Evolutionary conservation across 2,329 filamentous ascomycete genomes (phyloP), one percentile per base, ranked within the genome.

Genomic region (Ceratocystiopsis sp.): DNA sequence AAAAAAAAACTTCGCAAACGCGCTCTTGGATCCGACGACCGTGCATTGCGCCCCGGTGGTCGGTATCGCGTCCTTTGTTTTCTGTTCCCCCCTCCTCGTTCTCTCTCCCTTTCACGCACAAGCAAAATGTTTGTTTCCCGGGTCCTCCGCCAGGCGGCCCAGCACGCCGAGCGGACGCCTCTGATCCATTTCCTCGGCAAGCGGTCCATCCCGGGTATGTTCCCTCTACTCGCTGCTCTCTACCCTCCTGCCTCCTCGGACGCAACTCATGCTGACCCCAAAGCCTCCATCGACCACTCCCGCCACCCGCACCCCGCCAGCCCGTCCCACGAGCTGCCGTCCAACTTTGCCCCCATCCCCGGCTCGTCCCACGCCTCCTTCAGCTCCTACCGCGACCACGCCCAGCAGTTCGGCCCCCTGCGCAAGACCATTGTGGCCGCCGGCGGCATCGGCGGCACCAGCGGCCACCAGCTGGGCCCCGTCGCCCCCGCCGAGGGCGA

Each of bases 321-420:
- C 25, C 80, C 80, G 38, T 69, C 68, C 34, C 65, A 74, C 54
- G 62, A 67, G 33, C 77, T 86, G 19, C 82, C 81, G 37, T 54
- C 64, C 44, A 59, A 59, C 55, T 73, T 71, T 53, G 54, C 59
- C 49, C 25, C 25, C 10, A 29, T 29, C 25, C 56, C 53, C 52
- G 55, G 53, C 41, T 61, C 66, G 50, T 61, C 64, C 33, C 69
- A 74, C 63, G 61, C 69, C 50, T 75, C 71, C 47, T 87, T 87
- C 66, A 80, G 78, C 59, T 70, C 71, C 54, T 87, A 87, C 69
- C 79, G 82, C 57, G 73, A 83, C 61, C 76, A 80, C 58, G 80
- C 78, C 46, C 79, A 82, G 61, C 80, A 84, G 62, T 80, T 85
- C 57, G 82, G 82, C 33, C 82, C 82, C 15, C 71, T 87, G 46